Evolutionary conservation across 73 alveolate species (phyloP), one percentile per base, ranked within the genome.

Genomic region (Paramecium sonneborni): DNA sequence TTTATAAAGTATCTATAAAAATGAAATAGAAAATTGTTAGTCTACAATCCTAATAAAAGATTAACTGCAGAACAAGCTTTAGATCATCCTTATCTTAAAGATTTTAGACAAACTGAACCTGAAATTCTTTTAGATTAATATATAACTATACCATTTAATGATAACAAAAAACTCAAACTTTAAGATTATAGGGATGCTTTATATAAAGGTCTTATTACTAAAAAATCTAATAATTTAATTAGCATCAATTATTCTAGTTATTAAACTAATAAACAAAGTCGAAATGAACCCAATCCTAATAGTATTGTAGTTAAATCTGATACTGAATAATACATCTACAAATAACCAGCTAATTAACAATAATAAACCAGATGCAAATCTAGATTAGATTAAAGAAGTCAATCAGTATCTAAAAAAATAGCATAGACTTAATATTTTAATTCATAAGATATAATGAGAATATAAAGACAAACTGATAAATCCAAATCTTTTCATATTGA

Each of bases 21-120:
- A 28, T 8, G 6, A 24, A n/a, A 11, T 32, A 69, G 85, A 69
- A 69, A 68, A 69, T 32, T 69, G 52, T 32, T 69, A 18, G 92
- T 48, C 20, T 85, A 48, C 62, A 85, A 85, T 52, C 92, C 92
- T 15, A 41, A 52, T 12, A 85, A 52, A 26, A 85, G 92, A 85
- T n/a, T 85, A 21, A 46, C 92, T 6, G 92, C 85, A 7, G 44
- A 43, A 44, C 9, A 46, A 8, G 92, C 92, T 44, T 57, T 85
- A 57, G 57, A 55, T 20, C 92, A 85, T 85, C 92, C 92, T 5
- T 46, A 30, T 24, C 55, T 76, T 6, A 21, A 20, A 76, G 88
- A 76, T 18, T 76, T 76, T 18, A 76, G 20, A 18, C 35, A 39
- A 38, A 24, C 88, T 35, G 88, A 76, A 18, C 15, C 9, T 1